phyloP scores from a whole-genome alignment of 345 rosid species.

The Gossypioides kirkii region DNA sequence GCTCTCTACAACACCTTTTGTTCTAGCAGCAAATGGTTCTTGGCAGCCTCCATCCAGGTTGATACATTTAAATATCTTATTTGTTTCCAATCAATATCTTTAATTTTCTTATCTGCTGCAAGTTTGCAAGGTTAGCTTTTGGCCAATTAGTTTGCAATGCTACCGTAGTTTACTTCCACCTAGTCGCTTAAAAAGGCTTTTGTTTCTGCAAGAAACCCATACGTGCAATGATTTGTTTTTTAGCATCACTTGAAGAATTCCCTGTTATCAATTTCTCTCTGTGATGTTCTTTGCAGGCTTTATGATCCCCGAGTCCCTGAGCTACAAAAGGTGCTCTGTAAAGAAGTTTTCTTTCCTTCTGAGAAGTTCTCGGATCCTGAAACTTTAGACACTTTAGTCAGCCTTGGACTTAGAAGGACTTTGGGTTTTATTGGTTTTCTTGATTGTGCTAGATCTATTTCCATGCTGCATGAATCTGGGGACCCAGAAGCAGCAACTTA shows the following conservation, averaged over 20 bases:
- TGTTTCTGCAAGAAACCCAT: not conserved
- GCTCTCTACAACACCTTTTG: slow-evolving; percentile 62
- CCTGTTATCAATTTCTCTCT: slow-evolving; percentile 11
- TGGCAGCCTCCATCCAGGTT: slow-evolving; percentile 95
- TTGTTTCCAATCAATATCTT: not conserved
- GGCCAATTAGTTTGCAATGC: not conserved
- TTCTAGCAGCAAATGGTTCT: slow-evolving; percentile 72
- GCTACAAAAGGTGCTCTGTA: slow-evolving; percentile 56
- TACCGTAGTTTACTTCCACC: not conserved
- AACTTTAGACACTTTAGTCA: slow-evolving; percentile 60
- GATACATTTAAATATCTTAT: slow-evolving; percentile 5
- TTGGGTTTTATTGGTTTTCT: slow-evolving; percentile 62
- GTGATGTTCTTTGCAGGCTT: slow-evolving; percentile 56
- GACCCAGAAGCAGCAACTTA: slow-evolving; percentile 46
- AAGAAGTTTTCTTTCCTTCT: slow-evolving; percentile 76
- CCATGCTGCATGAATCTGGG: slow-evolving; percentile 53
- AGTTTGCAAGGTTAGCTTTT: not conserved
- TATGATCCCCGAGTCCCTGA: slow-evolving; percentile 86
- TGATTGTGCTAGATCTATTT: slow-evolving; percentile 79
- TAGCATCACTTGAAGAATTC: not conserved
- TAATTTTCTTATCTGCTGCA: not conserved
- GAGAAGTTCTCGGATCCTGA: slow-evolving; percentile 63
- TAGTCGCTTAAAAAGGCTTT: not conserved
- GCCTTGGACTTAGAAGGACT: slow-evolving; percentile 67
- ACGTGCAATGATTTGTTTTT: not conserved